Base-by-base conservation (phyloP, 257 asterid genomes). In the Nyctanthes arbortristis region DNA sequence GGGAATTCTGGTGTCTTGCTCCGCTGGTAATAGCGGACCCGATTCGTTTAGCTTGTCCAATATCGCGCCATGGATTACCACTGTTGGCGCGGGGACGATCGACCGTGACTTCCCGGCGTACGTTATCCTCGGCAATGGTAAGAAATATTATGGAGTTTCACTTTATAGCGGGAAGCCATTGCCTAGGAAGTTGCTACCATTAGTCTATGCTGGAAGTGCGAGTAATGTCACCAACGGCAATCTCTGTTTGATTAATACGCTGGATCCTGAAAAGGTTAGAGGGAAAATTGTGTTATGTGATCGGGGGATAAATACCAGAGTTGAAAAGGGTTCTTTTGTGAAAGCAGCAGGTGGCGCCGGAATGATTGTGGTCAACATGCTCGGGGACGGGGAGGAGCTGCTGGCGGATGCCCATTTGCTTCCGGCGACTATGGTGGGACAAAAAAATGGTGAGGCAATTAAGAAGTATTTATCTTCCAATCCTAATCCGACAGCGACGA, bases 21-120 rank as follows among this genome's bases (percentile, higher is more conserved):
- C 96, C 0, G 96, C 97, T n/a, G 96, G 93, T 2, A 91, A 91
- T 58, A 87, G 84, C 0, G 97, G 97, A 0, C 97, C 97, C 2
- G 70, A 76, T 33, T 27, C 84, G 0, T 85, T 61, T 71, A 85
- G 88, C 59, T 16, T 89, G 66, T 78, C 93, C 49, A 91, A 91
- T 71, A 73, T 82, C 13, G 96, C 96, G 14, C 97, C 97, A 13
- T 91, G 97, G 97, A 88, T n/a, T n/a, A n/a, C n/a, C n/a, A n/a
- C n/a, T n/a, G n/a, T n/a, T n/a, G n/a, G n/a, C n/a, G n/a, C n/a
- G 24, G 97, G 96, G 14, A 91, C 97, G 0, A 63, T 91, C 5
- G 96, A 91, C 60, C 89, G 96, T 8, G 97, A 89, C 35, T 91
- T 91, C 69, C 97, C 97, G 49, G 95, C 97, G 14, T 82, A 11